Evolutionary conservation across 129 eudicot species (phyloP), one percentile per base, ranked within the genome.

Genomic region (Pulicaria dysenterica): DNA sequence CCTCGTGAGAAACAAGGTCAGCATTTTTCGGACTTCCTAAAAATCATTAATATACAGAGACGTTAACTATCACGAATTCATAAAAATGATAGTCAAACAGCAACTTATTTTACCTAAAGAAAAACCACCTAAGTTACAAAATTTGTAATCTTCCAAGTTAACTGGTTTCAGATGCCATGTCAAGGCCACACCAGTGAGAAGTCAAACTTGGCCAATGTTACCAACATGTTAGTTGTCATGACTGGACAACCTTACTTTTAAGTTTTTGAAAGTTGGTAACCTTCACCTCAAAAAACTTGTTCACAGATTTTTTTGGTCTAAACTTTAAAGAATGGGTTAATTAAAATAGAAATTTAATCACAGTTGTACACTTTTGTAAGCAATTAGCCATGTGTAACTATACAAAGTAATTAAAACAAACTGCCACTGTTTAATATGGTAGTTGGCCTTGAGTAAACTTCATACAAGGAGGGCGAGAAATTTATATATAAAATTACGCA

Each of bases 11-110:
- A 49, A 72, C 72, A 10, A 70, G 14, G 46, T 84, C 96, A 36
- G 54, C 58, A 40, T 67, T 79, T 75, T 81, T 77, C 1, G 75
- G 63, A 72, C 65, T 77, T 70, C 78, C 88, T 59, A 89, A 85
- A 44, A 77, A 60, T 44, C 36, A 71, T 11, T 65, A 51, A 39
- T 12, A 12, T 13, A 59, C 41, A 60, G 53, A 38, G 47, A 12
- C 71, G 5, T 44, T 5, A 17, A 0, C 24, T 0, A 19, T 58
- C 40, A 65, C 11, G 15, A 15, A 45, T 7, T 24, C 31, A 24
- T 24, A 24, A 24, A 24, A 24, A 24, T 24, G 31, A 24, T 1
- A 24, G 31, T 0, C 55, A 19, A 64, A 19, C 17, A 42, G 16
- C 37, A 4, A 41, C 54, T 42, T 46, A 42, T 31, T 8, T 34